These are phyloP conservation scores for Fusarium longipes DNA, from an alignment of 2,329 filamentous ascomycete species.

Conservation along the genomic window DNA sequence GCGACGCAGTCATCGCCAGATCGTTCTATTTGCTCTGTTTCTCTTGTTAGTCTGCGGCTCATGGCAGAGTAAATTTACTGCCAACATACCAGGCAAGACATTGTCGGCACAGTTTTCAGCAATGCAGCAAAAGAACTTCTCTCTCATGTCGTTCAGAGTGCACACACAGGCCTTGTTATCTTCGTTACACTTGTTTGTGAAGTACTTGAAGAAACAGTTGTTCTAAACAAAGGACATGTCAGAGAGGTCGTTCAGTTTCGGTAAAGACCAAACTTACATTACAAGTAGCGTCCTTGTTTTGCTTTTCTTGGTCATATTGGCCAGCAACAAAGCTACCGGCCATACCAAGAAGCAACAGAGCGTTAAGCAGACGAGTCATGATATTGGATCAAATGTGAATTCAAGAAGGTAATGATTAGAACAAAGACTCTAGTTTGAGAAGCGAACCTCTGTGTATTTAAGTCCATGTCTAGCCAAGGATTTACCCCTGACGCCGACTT, in stretches of 20 bases:
- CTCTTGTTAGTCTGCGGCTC: neutral
- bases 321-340: neutral
- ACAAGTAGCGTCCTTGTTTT: slow-evolving; percentile 4
- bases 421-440: neutral
- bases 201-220: slow-evolving; percentile 8
- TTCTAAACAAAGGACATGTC: neutral
- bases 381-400: too few species aligned
- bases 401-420: neutral
- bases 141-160: neutral
- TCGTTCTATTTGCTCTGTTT: neutral
- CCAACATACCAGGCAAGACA: neutral
- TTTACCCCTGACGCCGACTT: slow-evolving; percentile 1
- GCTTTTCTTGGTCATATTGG: slow-evolving; percentile 5
- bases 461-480: neutral
- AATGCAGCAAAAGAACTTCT: slow-evolving; percentile 13
- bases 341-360: neutral
- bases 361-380: slow-evolving; percentile 1
- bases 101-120: neutral
- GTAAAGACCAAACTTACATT: neutral
- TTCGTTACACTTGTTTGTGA: slow-evolving; percentile 11
- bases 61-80: fast-evolving
- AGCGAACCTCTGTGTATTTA: neutral
- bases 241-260: fast-evolving
- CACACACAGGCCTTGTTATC: slow-evolving; percentile 14
- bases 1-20: neutral